phyloP scores from a whole-genome alignment of 306 rosid species.

The Gastrolobium villosum region DNA sequence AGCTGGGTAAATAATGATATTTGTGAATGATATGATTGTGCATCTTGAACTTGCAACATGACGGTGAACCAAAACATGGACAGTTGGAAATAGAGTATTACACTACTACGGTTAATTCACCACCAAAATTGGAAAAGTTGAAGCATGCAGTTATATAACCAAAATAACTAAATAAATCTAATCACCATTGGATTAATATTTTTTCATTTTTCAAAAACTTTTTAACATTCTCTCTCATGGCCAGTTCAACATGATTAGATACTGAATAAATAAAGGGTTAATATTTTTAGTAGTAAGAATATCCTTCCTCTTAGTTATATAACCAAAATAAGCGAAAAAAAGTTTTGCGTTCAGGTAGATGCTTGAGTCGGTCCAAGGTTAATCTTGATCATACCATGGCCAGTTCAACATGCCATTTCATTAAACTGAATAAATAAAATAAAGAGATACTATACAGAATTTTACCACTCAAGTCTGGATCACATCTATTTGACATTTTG shows the following conservation, averaged over 20 bases:
- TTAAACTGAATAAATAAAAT: not conserved
- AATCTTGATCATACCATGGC: not conserved
- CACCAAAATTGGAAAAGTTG: conserved; percentile 22
- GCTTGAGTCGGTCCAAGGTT: not conserved
- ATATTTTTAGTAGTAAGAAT: too few relatives aligned
- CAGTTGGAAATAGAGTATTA: not conserved
- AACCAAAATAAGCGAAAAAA: not conserved
- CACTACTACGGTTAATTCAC: not conserved
- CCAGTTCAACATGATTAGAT: too few relatives aligned
- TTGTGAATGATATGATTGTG: not conserved
- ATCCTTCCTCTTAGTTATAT: too few relatives aligned
- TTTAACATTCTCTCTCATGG: too few relatives aligned
- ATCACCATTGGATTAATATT: too few relatives aligned
- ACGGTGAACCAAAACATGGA: not conserved
- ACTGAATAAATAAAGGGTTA: too few relatives aligned
- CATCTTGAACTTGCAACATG: not conserved
- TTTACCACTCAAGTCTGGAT: conserved; percentile 13
- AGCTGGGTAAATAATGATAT: not conserved
- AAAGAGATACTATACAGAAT: conserved; percentile 15
- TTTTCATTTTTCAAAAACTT: too few relatives aligned
- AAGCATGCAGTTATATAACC: not conserved
- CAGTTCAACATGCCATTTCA: not conserved
- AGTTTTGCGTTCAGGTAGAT: not conserved
- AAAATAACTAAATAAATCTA: too few relatives aligned
- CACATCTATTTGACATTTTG: not conserved